Base-by-base conservation (phyloP, 2,329 filamentous ascomycete species). In the Capronia americana region DNA sequence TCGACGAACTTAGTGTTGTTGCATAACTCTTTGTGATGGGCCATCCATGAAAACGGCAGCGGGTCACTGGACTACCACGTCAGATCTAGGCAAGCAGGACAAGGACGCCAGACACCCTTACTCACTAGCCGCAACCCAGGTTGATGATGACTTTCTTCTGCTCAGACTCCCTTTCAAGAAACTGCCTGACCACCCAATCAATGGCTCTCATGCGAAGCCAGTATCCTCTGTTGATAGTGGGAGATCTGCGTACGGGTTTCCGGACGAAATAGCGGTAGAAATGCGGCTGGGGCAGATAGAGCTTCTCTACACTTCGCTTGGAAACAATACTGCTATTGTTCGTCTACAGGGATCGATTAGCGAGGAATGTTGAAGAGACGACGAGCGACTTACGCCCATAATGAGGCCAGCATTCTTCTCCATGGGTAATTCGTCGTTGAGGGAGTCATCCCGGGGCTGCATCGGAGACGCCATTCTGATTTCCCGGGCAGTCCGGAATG, bases 251-350 rank as follows among this genome's bases (percentile, higher is more conserved):
- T 77, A 92, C 89, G 71, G 91, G 90, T 76, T 93, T 96, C 71
- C 87, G 89, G 38, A 96, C 92, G 77, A 97, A 97, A 75, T 92
- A 90, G 55, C 91, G 89, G 72, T 95, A 94, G 81, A 92, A 96
- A 76, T 96, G 91, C 30, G 90, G 87, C 74, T 96, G 88, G 41
- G 90, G 84, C 75, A 91, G 90, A 77, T 97, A 97, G 14, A 96
- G 82, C 72, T 89, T 89, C 75, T 97, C 93, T n/a, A 97, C 93
- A 73, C 92, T 95, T 71, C 93, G 84, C 77, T 97, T 97, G 14
- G 93, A 97, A 17, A 93, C 90, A 72, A 97, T 97, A 74, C 92
- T 96, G 78, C 91, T 94, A 76, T 89, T 93, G 77, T 97, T 97
- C 65, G 93, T 97, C 87, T 91, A 38, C 58, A 41, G 55, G 32